Evolutionary conservation across 2,329 filamentous ascomycete genomes (phyloP).

Genomic region (Xylariaceae sp.): DNA sequence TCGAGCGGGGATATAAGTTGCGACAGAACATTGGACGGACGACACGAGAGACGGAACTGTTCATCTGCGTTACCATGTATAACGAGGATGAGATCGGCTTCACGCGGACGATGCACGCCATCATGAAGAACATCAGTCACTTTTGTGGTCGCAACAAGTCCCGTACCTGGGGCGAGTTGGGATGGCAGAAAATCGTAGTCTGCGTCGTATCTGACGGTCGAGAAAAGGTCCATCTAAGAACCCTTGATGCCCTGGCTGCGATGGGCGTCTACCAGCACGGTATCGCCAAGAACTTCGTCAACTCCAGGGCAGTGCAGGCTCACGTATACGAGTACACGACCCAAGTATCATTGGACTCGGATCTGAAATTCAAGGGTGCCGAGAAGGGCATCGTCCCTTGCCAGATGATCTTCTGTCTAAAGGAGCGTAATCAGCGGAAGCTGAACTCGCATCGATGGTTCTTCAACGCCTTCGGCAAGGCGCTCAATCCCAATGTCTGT

Average conservation of each 20-base stretch:
- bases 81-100: conserved; percentile 97
- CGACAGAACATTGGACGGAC: conserved; percentile 90
- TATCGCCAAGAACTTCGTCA: conserved; percentile 97
- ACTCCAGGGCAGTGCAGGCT: conserved; percentile 88
- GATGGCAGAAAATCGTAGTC: conserved; percentile 99
- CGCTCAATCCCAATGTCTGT: conserved; percentile 91
- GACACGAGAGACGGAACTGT: conserved; percentile 85
- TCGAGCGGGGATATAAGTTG: conserved; percentile 81
- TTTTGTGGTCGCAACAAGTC: conserved; percentile 92
- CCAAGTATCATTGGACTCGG: conserved; percentile 89
- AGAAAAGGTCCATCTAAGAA: conserved; percentile 79
- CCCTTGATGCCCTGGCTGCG: conserved; percentile 86
- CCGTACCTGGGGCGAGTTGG: conserved; percentile 97
- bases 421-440: conserved; percentile 97
- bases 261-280: conserved; percentile 98
- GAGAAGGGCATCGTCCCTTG: conserved; percentile 98
- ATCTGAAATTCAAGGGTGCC: conserved; percentile 97
- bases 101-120: conserved; percentile 89
- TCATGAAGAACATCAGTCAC: conserved; percentile 98
- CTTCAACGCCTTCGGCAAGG: conserved; percentile 94
- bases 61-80: conserved; percentile 98
- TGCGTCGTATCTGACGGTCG: conserved; percentile 96
- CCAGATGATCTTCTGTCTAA: conserved; percentile 97
- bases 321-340: conserved; percentile 99
- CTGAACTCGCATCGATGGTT: conserved; percentile 99